A percentile compares a stretch with the other conserved stretches of the same genome.
Evolutionary conservation across 148 eudicot genomes (phyloP).

Genomic region (Pharnaceum exiguum): DNA sequence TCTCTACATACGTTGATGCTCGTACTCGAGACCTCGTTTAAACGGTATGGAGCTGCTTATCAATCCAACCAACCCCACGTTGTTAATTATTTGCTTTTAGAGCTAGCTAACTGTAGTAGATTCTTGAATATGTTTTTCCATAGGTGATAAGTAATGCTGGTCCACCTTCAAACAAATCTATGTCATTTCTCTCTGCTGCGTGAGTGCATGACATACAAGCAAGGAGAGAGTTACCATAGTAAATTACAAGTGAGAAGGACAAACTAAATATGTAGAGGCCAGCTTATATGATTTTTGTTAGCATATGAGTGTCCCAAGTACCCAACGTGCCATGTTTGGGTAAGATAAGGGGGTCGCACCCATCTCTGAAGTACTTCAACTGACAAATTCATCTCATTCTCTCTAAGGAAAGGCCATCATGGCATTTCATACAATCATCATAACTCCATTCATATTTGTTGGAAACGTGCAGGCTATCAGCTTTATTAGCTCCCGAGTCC

Average conservation of each 20-base stretch:
- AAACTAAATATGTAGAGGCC: neutral
- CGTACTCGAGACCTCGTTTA: no score
- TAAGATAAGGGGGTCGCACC: constrained; percentile 9
- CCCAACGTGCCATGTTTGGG: constrained; percentile 11
- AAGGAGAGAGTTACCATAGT: no score
- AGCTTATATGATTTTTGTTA: constrained; percentile 1
- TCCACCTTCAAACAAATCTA: constrained; percentile 4
- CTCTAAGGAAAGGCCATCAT: constrained; percentile 32
- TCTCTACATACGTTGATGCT: no score
- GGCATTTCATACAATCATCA: constrained; percentile 11
- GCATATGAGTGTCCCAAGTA: constrained; percentile 5
- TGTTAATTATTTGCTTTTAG: no score
- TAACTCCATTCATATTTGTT: neutral
- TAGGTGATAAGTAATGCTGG: neutral
- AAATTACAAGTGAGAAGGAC: constrained; percentile 12
- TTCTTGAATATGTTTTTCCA: no score
- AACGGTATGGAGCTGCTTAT: no score
- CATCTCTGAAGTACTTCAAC: constrained; percentile 14
- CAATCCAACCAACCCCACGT: no score
- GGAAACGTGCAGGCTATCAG: constrained; percentile 11
- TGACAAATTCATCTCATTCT: constrained; percentile 12
- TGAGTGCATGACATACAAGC: constrained; percentile 7
- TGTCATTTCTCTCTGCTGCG: constrained; percentile 4
- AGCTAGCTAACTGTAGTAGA: no score
- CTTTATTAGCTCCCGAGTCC: no score